Evolutionary conservation across 768 basidiomycete genomes (phyloP).

Genomic region (Suillus tomentosus): DNA sequence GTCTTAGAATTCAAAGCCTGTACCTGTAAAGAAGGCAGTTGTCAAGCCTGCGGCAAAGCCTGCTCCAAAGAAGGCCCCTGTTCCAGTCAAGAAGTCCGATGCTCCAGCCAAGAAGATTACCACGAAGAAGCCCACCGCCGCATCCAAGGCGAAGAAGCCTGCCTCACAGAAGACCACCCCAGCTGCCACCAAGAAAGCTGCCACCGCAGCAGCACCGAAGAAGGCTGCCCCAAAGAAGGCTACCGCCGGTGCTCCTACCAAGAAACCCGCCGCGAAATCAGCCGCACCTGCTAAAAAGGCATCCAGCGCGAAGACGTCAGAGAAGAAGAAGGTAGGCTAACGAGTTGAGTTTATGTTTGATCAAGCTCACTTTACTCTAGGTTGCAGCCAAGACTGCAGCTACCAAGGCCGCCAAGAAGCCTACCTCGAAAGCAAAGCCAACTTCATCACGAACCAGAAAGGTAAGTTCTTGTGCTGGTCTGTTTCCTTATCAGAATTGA

Average conservation of each 20-base stretch:
- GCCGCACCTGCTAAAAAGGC: slow-evolving; percentile 20
- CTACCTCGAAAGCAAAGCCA: slow-evolving; percentile 15
- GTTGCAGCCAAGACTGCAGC: slow-evolving; percentile 33
- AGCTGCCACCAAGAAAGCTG: slow-evolving; percentile 34
- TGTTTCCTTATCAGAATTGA: neutral
- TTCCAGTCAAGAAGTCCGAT: slow-evolving; percentile 26
- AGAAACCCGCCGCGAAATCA: slow-evolving; percentile 11
- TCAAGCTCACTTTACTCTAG: slow-evolving; percentile 14
- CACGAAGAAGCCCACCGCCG: slow-evolving; percentile 29
- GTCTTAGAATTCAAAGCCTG: slow-evolving; percentile 22
- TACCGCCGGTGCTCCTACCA: slow-evolving; percentile 23
- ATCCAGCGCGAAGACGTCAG: slow-evolving; percentile 27
- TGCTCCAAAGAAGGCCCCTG: slow-evolving; percentile 34
- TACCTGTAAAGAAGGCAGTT: slow-evolving; percentile 19
- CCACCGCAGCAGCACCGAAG: slow-evolving; percentile 35
- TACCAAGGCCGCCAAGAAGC: slow-evolving; percentile 29
- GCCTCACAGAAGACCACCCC: slow-evolving; percentile 32
- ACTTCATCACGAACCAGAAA: slow-evolving; percentile 7
- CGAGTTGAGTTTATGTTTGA: neutral
- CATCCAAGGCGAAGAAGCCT: slow-evolving; percentile 39
- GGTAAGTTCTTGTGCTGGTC: neutral
- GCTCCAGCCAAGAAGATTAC: slow-evolving; percentile 34
- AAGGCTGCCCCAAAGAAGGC: slow-evolving; percentile 38
- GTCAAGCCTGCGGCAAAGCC: slow-evolving; percentile 12
- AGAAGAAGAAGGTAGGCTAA: slow-evolving; percentile 24